Evolutionary conservation across 441 rosid genomes (phyloP).

Genomic region (Daphne laureola): DNA sequence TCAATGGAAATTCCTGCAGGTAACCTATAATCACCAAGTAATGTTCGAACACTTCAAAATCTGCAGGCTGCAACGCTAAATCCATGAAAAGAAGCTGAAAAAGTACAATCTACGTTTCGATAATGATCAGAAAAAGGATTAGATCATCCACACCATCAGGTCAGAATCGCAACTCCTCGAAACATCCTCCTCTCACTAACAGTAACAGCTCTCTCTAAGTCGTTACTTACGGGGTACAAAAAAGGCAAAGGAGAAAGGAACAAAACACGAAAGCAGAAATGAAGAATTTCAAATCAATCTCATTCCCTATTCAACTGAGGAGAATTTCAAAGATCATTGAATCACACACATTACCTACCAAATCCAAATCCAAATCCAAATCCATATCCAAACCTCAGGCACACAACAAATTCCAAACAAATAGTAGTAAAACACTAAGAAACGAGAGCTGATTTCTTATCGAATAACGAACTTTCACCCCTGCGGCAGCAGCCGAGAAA

Average conservation of each 20-base stretch:
- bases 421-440: constrained; percentile 6
- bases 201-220: neutral
- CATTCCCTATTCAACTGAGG: neutral
- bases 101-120: constrained; percentile 1
- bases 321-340: neutral
- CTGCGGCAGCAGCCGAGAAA: constrained; percentile 27
- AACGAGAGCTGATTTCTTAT: constrained; percentile 7
- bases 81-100: constrained; percentile 1
- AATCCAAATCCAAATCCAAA: constrained; percentile 13
- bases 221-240: neutral
- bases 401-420: constrained; percentile 1
- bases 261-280: neutral
- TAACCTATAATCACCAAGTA: too few relatives aligned
- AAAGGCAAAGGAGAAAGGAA: neutral
- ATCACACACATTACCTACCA: constrained; percentile 13
- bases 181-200: neutral
- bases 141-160: neutral
- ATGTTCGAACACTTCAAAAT: too few relatives aligned
- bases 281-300: constrained; percentile 9
- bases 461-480: constrained; percentile 64
- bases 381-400: neutral
- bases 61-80: neutral
- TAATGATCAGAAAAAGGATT: neutral
- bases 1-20: too few relatives aligned
- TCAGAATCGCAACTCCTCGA: neutral